Percentiles rank a stretch among this genome's conserved stretches.
Conservation (phyloP, 768 basidiomycete species). For the Porphyrellus cyaneotinctus region DNA sequence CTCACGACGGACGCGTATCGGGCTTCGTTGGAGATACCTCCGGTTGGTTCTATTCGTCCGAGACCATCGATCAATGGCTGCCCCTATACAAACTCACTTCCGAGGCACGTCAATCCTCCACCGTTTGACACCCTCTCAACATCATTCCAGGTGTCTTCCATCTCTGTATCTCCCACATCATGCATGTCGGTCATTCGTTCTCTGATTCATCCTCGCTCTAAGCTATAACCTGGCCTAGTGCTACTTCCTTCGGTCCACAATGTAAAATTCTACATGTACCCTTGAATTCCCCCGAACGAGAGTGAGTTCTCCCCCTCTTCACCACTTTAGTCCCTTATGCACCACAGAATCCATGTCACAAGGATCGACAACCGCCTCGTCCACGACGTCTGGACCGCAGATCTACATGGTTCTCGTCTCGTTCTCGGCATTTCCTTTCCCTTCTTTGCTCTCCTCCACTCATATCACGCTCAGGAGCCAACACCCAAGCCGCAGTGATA, state of each 20-base stretch:
- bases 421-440: constrained; percentile 43
- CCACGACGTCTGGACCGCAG: constrained; percentile 55
- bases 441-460: neutral
- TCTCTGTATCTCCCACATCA: constrained; percentile 41
- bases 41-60: constrained; percentile 48
- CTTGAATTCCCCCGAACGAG: constrained; percentile 38
- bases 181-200: constrained; percentile 42
- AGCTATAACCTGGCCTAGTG: constrained; percentile 35
- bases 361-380: constrained; percentile 37
- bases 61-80: constrained; percentile 34
- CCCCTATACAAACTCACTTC: constrained; percentile 40
- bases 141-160: constrained; percentile 45
- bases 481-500: constrained; percentile 48
- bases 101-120: constrained; percentile 9
- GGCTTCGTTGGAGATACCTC: constrained; percentile 48
- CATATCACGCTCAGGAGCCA: constrained; percentile 42
- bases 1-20: constrained; percentile 29
- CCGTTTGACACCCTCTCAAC: neutral
- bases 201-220: neutral
- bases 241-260: constrained; percentile 53
- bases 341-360: constrained; percentile 11
- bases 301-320: constrained; percentile 30
- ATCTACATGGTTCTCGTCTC: constrained; percentile 45
- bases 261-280: constrained; percentile 44
- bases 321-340: neutral